phyloP scores from a whole-genome alignment of 129 eudicot genomes.

The Tagetes patula region DNA sequence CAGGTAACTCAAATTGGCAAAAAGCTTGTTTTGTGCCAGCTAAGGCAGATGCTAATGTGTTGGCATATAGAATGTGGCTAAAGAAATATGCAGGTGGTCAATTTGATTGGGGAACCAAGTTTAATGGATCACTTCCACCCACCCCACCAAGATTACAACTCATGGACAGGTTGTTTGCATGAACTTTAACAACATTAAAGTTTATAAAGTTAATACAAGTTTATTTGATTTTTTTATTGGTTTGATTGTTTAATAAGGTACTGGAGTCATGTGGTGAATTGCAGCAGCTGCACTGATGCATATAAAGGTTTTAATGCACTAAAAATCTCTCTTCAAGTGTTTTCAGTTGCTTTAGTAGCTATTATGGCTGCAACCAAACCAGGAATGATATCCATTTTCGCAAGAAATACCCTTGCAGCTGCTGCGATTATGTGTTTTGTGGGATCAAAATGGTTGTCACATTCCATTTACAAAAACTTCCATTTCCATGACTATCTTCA shows the following conservation, averaged over 20 bases:
- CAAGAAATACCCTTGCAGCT: neutral
- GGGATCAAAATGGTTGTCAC: conserved; percentile 7
- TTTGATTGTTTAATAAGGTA: neutral
- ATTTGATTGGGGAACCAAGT: neutral
- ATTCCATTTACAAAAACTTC: neutral
- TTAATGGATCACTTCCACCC: neutral
- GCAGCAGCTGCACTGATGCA: neutral
- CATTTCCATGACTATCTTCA: too few relatives aligned
- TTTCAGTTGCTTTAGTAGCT: neutral
- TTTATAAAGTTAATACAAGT: neutral
- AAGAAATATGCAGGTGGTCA: neutral
- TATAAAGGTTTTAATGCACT: conserved; percentile 5
- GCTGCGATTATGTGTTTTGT: neutral
- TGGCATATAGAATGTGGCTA: neutral
- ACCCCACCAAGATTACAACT: neutral
- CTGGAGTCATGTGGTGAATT: neutral
- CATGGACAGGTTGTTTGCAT: neutral
- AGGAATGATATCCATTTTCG: neutral
- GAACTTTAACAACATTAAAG: neutral
- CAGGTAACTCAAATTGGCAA: conserved; percentile 2
- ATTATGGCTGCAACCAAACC: neutral
- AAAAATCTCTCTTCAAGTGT: neutral
- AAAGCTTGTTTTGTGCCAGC: neutral
- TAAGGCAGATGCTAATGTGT: neutral
- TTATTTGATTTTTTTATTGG: neutral